Base-by-base conservation (phyloP, 495 filamentous ascomycete species). In the Penicillium ucsense region DNA sequence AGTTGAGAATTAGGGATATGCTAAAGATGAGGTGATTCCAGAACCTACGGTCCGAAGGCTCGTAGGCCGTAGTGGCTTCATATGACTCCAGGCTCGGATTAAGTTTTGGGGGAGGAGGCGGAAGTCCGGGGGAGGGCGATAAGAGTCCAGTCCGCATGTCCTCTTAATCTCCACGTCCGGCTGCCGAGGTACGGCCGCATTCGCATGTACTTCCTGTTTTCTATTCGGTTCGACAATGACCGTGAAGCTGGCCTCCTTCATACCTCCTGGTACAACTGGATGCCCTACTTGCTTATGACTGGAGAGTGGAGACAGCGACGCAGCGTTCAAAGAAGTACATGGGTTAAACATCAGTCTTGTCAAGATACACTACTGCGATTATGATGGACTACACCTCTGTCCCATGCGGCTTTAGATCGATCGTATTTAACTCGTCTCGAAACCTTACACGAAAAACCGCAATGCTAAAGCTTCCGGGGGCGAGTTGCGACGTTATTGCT, bases 171-270 rank as follows among this genome's bases (percentile, higher is more conserved):
- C 55, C 55, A 59, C 50, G 55, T 52, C 54, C 64, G 62, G 67
- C 57, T 60, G 64, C 69, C 69, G 69, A 72, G 69, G 69, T 65
- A 37, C 35, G 12, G 35, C 4, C 9, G 35, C 9, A 11, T 11
- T 5, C 20, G 20, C 20, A 20, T 20, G 20, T 20, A 20, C 20
- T 20, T 20, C 20, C 20, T 20, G 20, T 20, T 20, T 20, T 20
- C 20, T 20, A 20, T 2, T 20, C 20, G 20, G 20, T 20, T 20
- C 20, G 20, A 20, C 20, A 20, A 20, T 20, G 20, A 20, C 20
- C 20, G 20, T 20, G 20, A 20, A 20, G 20, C 35, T 4, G 44
- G 44, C 30, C 28, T 38, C 31, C 3, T 35, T 10, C 34, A 35
- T 35, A 35, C 34, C 6, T 6, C 34, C 10, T 7, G 34, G 10